A percentile compares a stretch with the other conserved stretches of the same genome.
These are phyloP conservation scores for Haplographium delicatum DNA, from an alignment of 495 filamentous ascomycete species.

Conservation along the genomic window DNA sequence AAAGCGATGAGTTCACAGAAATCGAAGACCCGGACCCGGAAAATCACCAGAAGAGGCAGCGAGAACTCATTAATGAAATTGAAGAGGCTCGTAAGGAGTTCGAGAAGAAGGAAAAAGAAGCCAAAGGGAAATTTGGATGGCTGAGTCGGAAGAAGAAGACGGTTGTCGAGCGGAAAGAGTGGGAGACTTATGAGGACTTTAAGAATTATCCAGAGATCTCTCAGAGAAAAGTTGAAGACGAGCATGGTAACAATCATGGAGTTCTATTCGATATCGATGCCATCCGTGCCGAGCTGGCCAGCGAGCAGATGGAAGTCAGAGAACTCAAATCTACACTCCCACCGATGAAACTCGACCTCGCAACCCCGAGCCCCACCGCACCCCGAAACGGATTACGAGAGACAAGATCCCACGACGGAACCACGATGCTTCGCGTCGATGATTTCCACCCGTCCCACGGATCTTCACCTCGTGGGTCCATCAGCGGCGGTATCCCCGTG, in stretches of 20 bases:
- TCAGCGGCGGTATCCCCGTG: conserved; percentile 25
- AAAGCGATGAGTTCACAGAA: conserved; percentile 91
- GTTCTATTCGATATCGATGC: conserved; percentile 96
- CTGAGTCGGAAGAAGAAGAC: conserved; percentile 73
- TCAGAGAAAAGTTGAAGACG: conserved; percentile 33
- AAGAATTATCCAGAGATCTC: conserved; percentile 27
- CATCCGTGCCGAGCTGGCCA: conserved; percentile 79
- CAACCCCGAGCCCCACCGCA: conserved; percentile 34
- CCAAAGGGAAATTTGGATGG: conserved; percentile 58
- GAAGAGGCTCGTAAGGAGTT: conserved; percentile 88
- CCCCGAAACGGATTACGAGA: conserved; percentile 65
- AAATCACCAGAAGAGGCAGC: conserved; percentile 79
- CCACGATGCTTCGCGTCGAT: conserved; percentile 49
- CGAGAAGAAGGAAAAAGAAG: conserved; percentile 64
- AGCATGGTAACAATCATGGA: conserved; percentile 42
- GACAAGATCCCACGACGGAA: conserved; percentile 63
- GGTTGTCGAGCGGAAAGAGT: conserved; percentile 71
- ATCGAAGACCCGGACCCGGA: conserved; percentile 98
- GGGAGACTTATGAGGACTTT: conserved; percentile 84
- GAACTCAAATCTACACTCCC: conserved; percentile 85
- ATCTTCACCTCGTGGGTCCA: conserved; percentile 19
- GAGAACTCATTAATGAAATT: conserved; percentile 92
- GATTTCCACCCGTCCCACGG: conserved; percentile 29
- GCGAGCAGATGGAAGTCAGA: conserved; percentile 57
- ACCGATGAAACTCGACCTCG: conserved; percentile 74